Evolutionary conservation across 108 stramenopile species (phyloP), one percentile per base, ranked within the genome.

Genomic region (Hondaea fermentalgiana): DNA sequence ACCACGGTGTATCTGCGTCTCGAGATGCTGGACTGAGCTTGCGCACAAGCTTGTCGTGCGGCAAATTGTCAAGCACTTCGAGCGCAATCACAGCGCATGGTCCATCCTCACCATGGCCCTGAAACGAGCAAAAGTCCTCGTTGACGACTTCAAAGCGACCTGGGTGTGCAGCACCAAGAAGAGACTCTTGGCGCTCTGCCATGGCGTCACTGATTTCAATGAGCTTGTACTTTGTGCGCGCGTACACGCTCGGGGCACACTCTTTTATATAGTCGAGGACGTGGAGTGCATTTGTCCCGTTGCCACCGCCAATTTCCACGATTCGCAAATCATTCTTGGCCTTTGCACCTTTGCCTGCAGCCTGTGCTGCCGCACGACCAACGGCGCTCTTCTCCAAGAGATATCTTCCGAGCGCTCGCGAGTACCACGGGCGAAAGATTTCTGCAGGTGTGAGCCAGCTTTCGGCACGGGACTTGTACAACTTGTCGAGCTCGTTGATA

Each of bases 1-100:
- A 83, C 76, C 76, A 83, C 45, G 45, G 45, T 12, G 10, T 44
- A 21, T 21, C 64, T 16, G 35, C 35, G 35, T 35, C 21, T 14
- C 43, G 60, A n/a, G 43, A 42, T 23, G 3, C 8, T 69, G 64
- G 35, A 42, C 17, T 17, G 35, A 69, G 8, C 64, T 5, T 60
- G 21, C 87, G 23, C 21, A 60, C 59, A 5, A 72, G 60, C 57
- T 89, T 89, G 88, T 89, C 88, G 57, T 89, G 88, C 47, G 88
- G 88, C 71, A 89, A 19, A 51, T 89, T 89, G 57, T 89, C 88
- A 10, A 89, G 72, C 47, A 89, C 53, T 57, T 89, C 88, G 0
- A 72, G 71, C n/a, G 45, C 72, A 25, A 89, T 28, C 19, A 89
- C 88, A 28, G 10, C 49, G 71, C 45, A 45, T 1, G 88, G 88